Evolutionary conservation across 2,329 filamentous ascomycete species (phyloP).

Genomic region (Talaromyces sp.): DNA sequence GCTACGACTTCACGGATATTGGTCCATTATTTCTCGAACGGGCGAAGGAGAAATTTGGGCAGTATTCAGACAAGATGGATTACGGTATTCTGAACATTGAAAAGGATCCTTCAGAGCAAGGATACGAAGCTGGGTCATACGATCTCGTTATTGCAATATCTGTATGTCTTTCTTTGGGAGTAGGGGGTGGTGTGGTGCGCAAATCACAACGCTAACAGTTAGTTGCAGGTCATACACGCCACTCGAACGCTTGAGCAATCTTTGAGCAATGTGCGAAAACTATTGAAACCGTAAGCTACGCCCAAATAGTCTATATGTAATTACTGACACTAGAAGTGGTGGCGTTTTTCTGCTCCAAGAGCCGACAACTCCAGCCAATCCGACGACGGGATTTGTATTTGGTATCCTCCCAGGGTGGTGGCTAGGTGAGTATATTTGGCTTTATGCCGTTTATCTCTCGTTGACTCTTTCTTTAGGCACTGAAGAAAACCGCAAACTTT

Average conservation of each 20-base stretch:
- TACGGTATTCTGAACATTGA: conserved; percentile 27
- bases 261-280: conserved; percentile 19
- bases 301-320: too few relatives aligned
- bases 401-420: conserved; percentile 38
- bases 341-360: conserved; percentile 46
- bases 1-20: conserved; percentile 20
- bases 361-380: conserved; percentile 18
- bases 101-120: conserved; percentile 22
- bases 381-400: conserved; percentile 20
- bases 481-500: too few relatives aligned
- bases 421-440: conserved; percentile 17
- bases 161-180: too few relatives aligned
- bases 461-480: too few relatives aligned
- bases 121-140: conserved; percentile 22
- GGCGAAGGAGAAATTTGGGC: conserved; percentile 9
- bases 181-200: too few relatives aligned
- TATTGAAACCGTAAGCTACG: conserved; percentile 24
- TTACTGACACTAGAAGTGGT: conserved; percentile 16
- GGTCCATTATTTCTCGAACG: conserved; percentile 16
- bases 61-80: conserved; percentile 12
- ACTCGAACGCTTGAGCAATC: conserved; percentile 19
- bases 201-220: too few relatives aligned
- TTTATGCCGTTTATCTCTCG: too few relatives aligned
- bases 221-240: conserved; percentile 27
- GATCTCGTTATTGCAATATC: conserved; percentile 30